Evolutionary conservation across 2,329 filamentous ascomycete species (phyloP), one percentile per base, ranked within the genome.

Genomic region (Fusarium albosuccineum): DNA sequence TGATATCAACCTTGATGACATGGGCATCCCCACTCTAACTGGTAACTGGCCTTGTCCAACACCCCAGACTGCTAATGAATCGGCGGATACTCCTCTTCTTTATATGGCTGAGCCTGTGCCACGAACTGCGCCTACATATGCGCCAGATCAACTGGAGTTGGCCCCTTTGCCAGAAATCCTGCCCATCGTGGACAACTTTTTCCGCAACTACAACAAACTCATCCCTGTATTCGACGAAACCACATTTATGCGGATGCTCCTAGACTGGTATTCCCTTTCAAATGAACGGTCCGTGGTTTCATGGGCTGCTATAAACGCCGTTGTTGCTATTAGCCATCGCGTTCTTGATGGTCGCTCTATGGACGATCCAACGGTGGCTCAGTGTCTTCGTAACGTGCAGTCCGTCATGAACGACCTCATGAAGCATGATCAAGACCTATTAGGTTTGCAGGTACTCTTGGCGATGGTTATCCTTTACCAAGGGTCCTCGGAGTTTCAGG

Each of bases 231-330:
- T 79, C 46, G 66, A 79, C 13, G 76, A 77, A 40, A 60, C 63
- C 3, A 65, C 63, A 1, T 79, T 81, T 27, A 78, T 78, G 73
- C 65, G 69, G 4, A 73, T 78, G 66, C 45, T 81, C 3, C 71
- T 75, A 0, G 73, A 76, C 1, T 79, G 76, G 62, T 79, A 78
- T 40, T 70, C 73, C 1, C 53, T 60, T 2, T 59, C 68, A 9
- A 39, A 57, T 8, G 52, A 57, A 26, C 37, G 70, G 5, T 65
- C 67, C 1, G 69, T 67, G 17, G 67, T 72, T 0, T 49, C 66
- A 1, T 79, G 77, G 73, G 78, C 77, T 1, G 73, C 76, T 8
- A 76, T 81, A 57, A 78, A 79, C 34, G 69, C 77, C 9, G 76
- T 77, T 7, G 54, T 80, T 8, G 76, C 78, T 2, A 61, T 80